These are phyloP conservation scores for Chaetomiaceae sp. DNA, from an alignment of 2,329 filamentous ascomycete species.

Conservation along the genomic window DNA sequence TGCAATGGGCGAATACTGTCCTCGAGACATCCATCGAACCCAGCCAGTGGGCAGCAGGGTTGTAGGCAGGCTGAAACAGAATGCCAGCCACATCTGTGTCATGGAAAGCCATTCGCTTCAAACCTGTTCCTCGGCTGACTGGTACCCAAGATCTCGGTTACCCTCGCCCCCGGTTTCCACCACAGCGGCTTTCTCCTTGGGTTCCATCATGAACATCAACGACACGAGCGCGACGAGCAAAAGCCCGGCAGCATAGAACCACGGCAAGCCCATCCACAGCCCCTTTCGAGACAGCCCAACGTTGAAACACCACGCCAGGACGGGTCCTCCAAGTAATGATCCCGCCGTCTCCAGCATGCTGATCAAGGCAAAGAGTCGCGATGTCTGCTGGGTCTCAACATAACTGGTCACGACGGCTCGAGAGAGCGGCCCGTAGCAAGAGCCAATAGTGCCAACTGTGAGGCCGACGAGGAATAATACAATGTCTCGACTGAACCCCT, in stretches of 20 bases:
- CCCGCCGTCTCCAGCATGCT: constrained; percentile 24
- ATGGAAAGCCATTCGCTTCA: neutral
- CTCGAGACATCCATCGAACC: too few species aligned
- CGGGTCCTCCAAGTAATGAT: constrained; percentile 19
- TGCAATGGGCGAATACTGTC: too few species aligned
- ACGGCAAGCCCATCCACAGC: constrained; percentile 20
- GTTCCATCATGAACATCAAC: constrained; percentile 15
- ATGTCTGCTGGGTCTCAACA: constrained; percentile 23
- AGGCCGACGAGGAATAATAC: constrained; percentile 21
- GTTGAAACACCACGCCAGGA: constrained; percentile 21
- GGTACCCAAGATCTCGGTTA: constrained; percentile 12
- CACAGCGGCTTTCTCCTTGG: neutral
- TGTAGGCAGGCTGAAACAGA: too few species aligned
- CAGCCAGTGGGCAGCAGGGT: too few species aligned
- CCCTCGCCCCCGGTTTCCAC: neutral
- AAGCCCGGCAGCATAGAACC: constrained; percentile 22
- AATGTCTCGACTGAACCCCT: constrained; percentile 18
- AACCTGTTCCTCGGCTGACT: constrained; percentile 15
- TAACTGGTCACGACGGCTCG: constrained; percentile 20
- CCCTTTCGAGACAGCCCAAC: constrained; percentile 17
- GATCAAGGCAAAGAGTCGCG: constrained; percentile 22
- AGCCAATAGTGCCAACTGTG: constrained; percentile 17
- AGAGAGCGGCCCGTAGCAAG: constrained; percentile 13
- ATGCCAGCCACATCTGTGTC: neutral
- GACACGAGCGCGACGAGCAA: constrained; percentile 7